Evolutionary conservation across 805 yeast genomes (phyloP).

Genomic region (Yamadazyma paraphyllophila): DNA sequence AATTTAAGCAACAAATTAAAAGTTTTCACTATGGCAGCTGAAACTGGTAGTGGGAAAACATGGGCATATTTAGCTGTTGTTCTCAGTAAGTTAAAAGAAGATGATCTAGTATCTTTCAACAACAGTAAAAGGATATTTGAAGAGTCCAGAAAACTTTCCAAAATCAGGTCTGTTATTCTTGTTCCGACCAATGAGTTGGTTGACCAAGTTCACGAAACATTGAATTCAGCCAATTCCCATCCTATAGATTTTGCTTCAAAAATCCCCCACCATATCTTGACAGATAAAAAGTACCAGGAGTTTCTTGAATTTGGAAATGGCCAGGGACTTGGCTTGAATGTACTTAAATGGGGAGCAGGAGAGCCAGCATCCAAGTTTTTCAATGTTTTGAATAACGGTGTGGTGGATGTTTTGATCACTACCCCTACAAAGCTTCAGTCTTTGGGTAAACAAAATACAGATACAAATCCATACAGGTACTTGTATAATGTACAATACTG

Average conservation of each 20-base stretch:
- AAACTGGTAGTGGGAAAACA: slow-evolving; percentile 96
- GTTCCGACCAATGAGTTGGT: slow-evolving; percentile 90
- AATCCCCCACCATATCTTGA: slow-evolving; percentile 16
- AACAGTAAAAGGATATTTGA: slow-evolving; percentile 18
- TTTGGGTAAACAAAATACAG: slow-evolving; percentile 24
- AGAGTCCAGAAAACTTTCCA: slow-evolving; percentile 25
- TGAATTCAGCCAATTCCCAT: slow-evolving; percentile 28
- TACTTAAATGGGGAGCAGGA: slow-evolving; percentile 62
- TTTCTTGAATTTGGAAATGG: slow-evolving; percentile 25
- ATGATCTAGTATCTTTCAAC: slow-evolving; percentile 36
- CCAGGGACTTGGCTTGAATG: slow-evolving; percentile 39
- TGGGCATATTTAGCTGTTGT: slow-evolving; percentile 85
- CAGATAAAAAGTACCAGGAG: slow-evolving; percentile 15
- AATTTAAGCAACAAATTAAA: slow-evolving; percentile 41
- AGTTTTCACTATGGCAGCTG: slow-evolving; percentile 84
- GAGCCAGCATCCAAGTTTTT: slow-evolving; percentile 54
- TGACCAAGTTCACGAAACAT: slow-evolving; percentile 63
- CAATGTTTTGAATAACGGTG: slow-evolving; percentile 38
- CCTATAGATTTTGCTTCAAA: slow-evolving; percentile 22
- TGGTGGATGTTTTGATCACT: slow-evolving; percentile 78
- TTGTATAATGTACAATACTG: slow-evolving; percentile 52
- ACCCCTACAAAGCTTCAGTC: slow-evolving; percentile 76
- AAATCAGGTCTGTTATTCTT: slow-evolving; percentile 68
- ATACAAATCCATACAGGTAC: slow-evolving; percentile 35
- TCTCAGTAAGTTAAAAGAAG: slow-evolving; percentile 63